phyloP scores from a whole-genome alignment of 1,139 yeast species.

The Yamadazyma triangularis region DNA sequence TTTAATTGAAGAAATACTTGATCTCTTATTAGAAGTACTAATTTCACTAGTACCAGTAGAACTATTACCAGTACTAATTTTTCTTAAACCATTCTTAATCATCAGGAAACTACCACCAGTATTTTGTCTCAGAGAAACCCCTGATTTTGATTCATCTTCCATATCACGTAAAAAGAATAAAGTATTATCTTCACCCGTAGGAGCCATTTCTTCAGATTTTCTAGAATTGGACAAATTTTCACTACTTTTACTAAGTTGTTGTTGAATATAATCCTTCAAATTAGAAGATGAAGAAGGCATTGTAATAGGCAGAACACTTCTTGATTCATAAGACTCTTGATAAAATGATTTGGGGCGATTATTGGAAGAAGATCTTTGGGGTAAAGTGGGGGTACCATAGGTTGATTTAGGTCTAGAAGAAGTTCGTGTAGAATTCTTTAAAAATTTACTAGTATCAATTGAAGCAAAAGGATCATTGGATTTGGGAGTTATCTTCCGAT shows the following conservation, averaged over 20 bases:
- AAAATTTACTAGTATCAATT: conserved; percentile 32
- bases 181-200: conserved; percentile 21
- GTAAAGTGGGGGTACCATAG: conserved; percentile 8
- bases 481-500: conserved; percentile 6
- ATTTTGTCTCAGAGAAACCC: conserved; percentile 17
- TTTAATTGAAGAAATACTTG: conserved; percentile 39
- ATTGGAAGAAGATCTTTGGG: conserved; percentile 1
- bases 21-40: conserved; percentile 26
- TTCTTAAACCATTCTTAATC: conserved; percentile 32
- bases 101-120: conserved; percentile 47
- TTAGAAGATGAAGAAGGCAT: conserved; percentile 18
- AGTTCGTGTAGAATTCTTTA: conserved; percentile 4
- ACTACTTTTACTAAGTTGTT: conserved; percentile 25
- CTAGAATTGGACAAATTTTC: conserved; percentile 12
- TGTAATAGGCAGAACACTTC: conserved; percentile 9
- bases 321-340: conserved; percentile 3
- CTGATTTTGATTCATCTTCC: conserved; percentile 21
- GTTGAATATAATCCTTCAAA: conserved; percentile 32
- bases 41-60: conserved; percentile 16
- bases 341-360: conserved; percentile 10
- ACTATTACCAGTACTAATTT: conserved; percentile 38
- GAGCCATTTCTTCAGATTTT: conserved; percentile 1
- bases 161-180: conserved; percentile 57
- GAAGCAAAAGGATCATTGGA: conserved; percentile 34
- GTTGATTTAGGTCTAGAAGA: conserved; percentile 15